A percentile compares a stretch with the other conserved stretches of the same genome.
These are phyloP conservation scores for Kodamaea leandrae DNA, from an alignment of 805 yeast species.

Conservation along the genomic window DNA sequence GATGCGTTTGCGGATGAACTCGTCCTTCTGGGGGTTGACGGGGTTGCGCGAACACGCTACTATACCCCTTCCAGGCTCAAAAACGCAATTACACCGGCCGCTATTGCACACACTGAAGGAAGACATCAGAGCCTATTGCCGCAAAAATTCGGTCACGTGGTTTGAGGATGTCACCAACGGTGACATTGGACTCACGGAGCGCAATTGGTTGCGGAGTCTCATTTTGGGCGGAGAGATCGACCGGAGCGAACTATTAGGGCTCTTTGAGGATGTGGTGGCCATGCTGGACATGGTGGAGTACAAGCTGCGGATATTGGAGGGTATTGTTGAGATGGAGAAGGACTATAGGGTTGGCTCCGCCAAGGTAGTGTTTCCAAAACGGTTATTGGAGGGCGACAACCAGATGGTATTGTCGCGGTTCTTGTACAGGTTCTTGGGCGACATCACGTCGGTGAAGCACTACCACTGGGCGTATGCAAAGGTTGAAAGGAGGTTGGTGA, in stretches of 20 bases:
- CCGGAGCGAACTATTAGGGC: neutral
- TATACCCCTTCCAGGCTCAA: no score
- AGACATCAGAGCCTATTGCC: conserved; percentile 47
- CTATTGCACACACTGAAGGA: conserved; percentile 46
- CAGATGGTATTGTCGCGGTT: conserved; percentile 26
- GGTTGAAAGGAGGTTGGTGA: conserved; percentile 31
- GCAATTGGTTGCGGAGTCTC: conserved; percentile 54
- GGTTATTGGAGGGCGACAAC: conserved; percentile 11
- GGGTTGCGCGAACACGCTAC: conserved; percentile 45
- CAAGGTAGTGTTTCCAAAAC: conserved; percentile 10
- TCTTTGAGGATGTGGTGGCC: neutral
- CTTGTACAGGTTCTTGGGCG: conserved; percentile 25
- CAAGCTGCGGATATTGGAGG: neutral
- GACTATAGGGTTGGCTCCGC: neutral
- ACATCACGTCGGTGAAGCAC: conserved; percentile 31
- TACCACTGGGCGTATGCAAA: conserved; percentile 42
- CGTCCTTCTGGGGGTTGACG: conserved; percentile 51
- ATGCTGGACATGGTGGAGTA: conserved; percentile 5
- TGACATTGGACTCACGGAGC: conserved; percentile 49
- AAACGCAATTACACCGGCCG: conserved; percentile 47
- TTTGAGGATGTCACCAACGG: conserved; percentile 68
- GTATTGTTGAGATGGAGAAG: conserved; percentile 2
- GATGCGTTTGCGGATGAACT: conserved; percentile 46
- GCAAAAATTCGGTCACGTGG: conserved; percentile 46
- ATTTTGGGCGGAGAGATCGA: conserved; percentile 2